phyloP scores from a whole-genome alignment of 176 grass and related monocot species.

The Elymus sibiricus region DNA sequence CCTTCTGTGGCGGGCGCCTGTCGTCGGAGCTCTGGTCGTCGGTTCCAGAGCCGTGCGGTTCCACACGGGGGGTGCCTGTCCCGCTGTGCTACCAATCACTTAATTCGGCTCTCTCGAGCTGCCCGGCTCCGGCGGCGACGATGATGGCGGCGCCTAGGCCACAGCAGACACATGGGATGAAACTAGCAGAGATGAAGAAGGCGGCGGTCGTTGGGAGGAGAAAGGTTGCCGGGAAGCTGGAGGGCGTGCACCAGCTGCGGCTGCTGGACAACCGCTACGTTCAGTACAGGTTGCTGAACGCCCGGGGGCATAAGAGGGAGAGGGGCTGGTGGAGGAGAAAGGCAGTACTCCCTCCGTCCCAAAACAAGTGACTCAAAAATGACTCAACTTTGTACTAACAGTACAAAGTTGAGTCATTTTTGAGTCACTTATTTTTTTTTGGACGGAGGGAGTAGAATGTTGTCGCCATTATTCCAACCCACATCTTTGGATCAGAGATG shows the following conservation, averaged over 20 bases:
- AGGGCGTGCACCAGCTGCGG: conserved; percentile 61
- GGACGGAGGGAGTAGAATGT: no score
- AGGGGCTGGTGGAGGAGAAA: no score
- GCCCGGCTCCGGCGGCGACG: conserved; percentile 28
- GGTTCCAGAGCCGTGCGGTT: conserved; percentile 47
- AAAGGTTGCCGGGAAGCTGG: conserved; percentile 46
- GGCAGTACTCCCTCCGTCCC: no score
- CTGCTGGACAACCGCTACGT: conserved; percentile 56
- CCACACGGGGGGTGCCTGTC: conserved; percentile 47
- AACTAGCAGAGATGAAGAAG: conserved; percentile 48
- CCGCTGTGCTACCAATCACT: conserved; percentile 65
- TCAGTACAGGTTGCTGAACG: conserved; percentile 66
- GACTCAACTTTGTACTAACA: no score
- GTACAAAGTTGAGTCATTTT: no score
- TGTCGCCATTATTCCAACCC: no score
- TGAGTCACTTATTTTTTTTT: no score
- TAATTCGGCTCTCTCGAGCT: conserved; percentile 54
- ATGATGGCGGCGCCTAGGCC: conserved; percentile 29
- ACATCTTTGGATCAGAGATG: no score
- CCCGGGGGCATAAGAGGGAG: conserved; percentile 7
- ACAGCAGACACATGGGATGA: conserved; percentile 52
- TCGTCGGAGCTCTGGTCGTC: conserved; percentile 63
- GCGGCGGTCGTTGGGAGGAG: conserved; percentile 7
- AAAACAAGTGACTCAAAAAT: no score
- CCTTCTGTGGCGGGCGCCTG: conserved; percentile 34